Percentiles rank a stretch among this genome's conserved stretches.
Conservation (phyloP, 495 filamentous ascomycete genomes). For the Aspergillus bridgeri region DNA sequence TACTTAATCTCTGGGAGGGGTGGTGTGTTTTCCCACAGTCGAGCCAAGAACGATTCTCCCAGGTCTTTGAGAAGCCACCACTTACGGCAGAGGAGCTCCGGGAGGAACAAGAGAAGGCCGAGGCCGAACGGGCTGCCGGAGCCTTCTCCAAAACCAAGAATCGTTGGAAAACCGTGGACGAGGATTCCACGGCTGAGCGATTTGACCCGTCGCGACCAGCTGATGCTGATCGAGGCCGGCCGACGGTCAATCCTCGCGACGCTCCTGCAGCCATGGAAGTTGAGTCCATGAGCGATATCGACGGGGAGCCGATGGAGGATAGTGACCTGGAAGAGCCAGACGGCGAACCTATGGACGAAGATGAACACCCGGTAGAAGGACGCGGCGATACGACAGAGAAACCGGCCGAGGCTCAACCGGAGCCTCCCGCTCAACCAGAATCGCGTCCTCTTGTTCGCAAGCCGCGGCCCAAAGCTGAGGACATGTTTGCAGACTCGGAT, state of each 20-base stretch:
- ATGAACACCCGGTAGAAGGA: slow-evolving; percentile 41
- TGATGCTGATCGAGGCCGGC: slow-evolving; percentile 19
- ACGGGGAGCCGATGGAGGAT: slow-evolving; percentile 55
- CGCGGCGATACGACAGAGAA: slow-evolving; percentile 15
- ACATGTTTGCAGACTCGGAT: slow-evolving; percentile 85
- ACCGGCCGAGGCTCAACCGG: slow-evolving; percentile 13
- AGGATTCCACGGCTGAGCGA: slow-evolving; percentile 41
- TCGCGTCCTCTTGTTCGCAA: slow-evolving; percentile 33
- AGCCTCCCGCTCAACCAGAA: slow-evolving; percentile 23
- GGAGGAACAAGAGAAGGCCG: slow-evolving; percentile 49
- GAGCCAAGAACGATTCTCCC: slow-evolving; percentile 67
- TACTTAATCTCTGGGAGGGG: slow-evolving; percentile 81
- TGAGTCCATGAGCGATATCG: slow-evolving; percentile 42
- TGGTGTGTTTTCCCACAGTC: slow-evolving; percentile 83
- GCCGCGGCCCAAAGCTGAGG: slow-evolving; percentile 77
- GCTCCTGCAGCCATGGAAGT: slow-evolving; percentile 26
- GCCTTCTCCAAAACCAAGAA: slow-evolving; percentile 49
- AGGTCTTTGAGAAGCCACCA: slow-evolving; percentile 72
- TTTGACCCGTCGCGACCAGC: slow-evolving; percentile 28
- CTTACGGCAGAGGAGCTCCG: slow-evolving; percentile 48
- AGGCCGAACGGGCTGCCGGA: slow-evolving; percentile 35
- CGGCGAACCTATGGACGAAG: slow-evolving; percentile 52
- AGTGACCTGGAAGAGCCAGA: slow-evolving; percentile 52
- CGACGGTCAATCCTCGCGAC: slow-evolving; percentile 22
- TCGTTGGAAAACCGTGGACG: slow-evolving; percentile 71